Base-by-base conservation (phyloP, 768 basidiomycete genomes). In the Erythrobasidium yunnanense region DNA sequence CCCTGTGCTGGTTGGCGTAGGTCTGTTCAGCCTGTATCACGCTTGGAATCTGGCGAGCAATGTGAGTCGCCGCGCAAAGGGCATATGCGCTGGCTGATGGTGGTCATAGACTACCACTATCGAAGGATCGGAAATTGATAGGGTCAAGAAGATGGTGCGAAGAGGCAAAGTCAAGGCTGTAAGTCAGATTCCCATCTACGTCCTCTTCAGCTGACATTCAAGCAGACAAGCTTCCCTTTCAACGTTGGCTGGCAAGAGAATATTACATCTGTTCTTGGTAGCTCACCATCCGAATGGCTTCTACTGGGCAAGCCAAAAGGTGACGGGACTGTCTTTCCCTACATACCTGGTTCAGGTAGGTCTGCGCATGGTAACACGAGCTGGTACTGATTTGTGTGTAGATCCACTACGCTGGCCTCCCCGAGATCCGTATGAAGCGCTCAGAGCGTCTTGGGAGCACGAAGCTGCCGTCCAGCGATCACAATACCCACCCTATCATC, bases 111-210 rank as follows among this genome's bases (percentile, higher is more conserved):
- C 85, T 1, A 99, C 93, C 0, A 97, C 95, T 0, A 96, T 99
- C 54, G 95, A 99, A 77, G 84, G 87, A 0, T 93, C 89, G 88
- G 95, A 99, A 76, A 97, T 97, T 77, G 91, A 97, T 73, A 92
- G 87, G 76, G 90, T 84, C 0, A 86, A 90, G 3, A 87, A 83
- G 0, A 81, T 99, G 71, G 83, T 88, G 55, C 83, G 87, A 20
- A 79, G 86, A 65, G 93, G 92, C 4, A 88, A 87, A 75, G 86
- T 96, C 65, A 83, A 81, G 55, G 87, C 90, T 77, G 87, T 87
- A 47, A 22, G 73, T 30, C 23, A 50, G 30, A 23, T 30, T 15
- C 20, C 6, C 46, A 27, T 13, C 27, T 11, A 51, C 22, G 51
- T 33, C 54, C 29, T 34, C 15, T 11, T 47, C 27, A 30, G 54